Evolutionary conservation across 768 basidiomycete species (phyloP), one percentile per base, ranked within the genome.

Genomic region (Clitopilus hobsonii): DNA sequence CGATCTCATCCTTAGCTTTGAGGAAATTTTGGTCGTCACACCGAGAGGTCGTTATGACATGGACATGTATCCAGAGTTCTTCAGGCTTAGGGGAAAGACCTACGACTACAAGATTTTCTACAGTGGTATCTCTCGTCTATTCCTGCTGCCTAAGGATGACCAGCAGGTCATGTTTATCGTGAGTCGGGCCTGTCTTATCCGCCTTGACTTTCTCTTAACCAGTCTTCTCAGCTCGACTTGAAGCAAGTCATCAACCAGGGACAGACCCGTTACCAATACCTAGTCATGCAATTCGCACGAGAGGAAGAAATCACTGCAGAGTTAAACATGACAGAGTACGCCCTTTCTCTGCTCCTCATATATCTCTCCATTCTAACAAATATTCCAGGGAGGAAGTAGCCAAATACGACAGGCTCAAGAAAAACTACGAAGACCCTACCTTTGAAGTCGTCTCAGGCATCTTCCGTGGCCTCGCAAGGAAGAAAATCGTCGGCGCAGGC

Each of bases 71-170:
- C 86, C 86, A 23, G 91, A 91, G 52, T 98, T 94, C 75, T 70
- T 99, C 65, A 87, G 97, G 38, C 74, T 98, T 27, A 88, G 94
- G n/a, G 97, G 97, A 52, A 97, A 98, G 73, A 98, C 95, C 1
- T 98, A 98, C 71, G 97, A 99, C 70, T 99, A 99, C 80, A 94
- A 98, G 72, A 92, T 99, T 55, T 78, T 91, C 22, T 97, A 95
- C 71, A 79, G 82, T 30, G 89, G 88, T 58, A 92, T 99, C 61
- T 86, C 90, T 22, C 81, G 84, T 55, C 73, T 98, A 7, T 99
- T 98, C 79, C 77, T 98, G 22, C 77, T 99, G 4, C 97, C 97
- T 14, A 96, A 97, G 67, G 97, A 99, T 64, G 97, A 98, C 60
- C 84, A 91, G 52, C 96, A 98, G 65, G 89, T 97, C 29, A 78